phyloP scores from a whole-genome alignment of 2,329 filamentous ascomycete species.

The Monosporascus ibericus region DNA sequence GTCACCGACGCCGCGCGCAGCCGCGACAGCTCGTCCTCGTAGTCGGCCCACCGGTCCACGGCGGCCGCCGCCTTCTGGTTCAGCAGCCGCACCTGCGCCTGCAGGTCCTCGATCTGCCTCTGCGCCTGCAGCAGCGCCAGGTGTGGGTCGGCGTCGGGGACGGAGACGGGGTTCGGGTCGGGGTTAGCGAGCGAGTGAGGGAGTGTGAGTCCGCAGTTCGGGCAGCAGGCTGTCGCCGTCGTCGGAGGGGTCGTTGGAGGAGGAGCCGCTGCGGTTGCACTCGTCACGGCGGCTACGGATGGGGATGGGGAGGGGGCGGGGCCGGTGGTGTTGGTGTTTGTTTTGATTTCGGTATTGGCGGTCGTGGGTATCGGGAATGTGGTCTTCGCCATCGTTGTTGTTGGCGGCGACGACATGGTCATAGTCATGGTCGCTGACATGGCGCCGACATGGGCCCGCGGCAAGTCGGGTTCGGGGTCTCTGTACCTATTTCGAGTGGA shows the following conservation, averaged over 20 bases:
- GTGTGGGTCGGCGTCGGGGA: conserved; percentile 26
- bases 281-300: conserved; percentile 10
- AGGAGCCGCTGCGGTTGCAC: conserved; percentile 12
- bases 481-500: too few relatives aligned
- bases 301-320: conserved; percentile 11
- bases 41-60: conserved; percentile 65
- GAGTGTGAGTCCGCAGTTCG: conserved; percentile 42
- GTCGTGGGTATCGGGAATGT: not conserved
- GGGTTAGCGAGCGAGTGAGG: conserved; percentile 14
- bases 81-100: conserved; percentile 63
- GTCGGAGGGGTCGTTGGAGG: conserved; percentile 14
- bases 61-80: conserved; percentile 64
- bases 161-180: conserved; percentile 13
- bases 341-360: conserved; percentile 9
- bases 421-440: not conserved
- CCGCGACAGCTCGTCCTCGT: conserved; percentile 68
- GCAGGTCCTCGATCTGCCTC: conserved; percentile 60
- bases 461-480: too few relatives aligned
- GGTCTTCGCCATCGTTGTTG: not conserved
- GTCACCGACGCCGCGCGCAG: conserved; percentile 40
- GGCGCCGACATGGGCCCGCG: not conserved
- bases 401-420: not conserved
- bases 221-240: conserved; percentile 35
- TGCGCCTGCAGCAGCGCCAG: conserved; percentile 47
- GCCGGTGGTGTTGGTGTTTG: conserved; percentile 18